Percentiles rank a stretch among this genome's conserved stretches.
Evolutionary conservation across 306 rosid species (phyloP).

Genomic region (Vachellia collinsii): DNA sequence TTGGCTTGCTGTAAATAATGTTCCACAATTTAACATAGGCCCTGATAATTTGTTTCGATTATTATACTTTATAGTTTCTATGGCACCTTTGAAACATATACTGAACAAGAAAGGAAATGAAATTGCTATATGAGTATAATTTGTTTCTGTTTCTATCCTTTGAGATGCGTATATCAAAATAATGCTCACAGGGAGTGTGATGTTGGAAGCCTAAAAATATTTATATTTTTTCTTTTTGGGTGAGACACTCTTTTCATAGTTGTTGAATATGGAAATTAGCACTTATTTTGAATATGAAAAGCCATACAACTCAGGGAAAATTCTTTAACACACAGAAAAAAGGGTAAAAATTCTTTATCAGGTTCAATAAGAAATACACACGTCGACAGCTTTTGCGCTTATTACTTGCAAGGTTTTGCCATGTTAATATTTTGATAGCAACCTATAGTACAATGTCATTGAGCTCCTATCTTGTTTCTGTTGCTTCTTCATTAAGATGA

Average conservation of each 20-base stretch:
- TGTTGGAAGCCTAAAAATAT: not conserved
- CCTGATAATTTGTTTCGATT: conserved; percentile 35
- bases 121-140: conserved; percentile 21
- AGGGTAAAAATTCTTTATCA: no score
- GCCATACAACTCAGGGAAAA: not conserved
- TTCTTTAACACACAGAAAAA: not conserved
- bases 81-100: conserved; percentile 30
- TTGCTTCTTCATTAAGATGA: not conserved
- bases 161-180: conserved; percentile 1
- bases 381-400: not conserved
- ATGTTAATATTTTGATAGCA: not conserved
- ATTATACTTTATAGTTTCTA: conserved; percentile 37
- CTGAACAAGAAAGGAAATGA: conserved; percentile 38
- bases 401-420: not conserved
- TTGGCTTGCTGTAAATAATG: conserved; percentile 49
- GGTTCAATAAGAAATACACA: not conserved
- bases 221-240: not conserved
- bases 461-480: not conserved
- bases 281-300: not conserved
- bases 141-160: conserved; percentile 21
- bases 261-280: not conserved
- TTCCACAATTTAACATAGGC: conserved; percentile 20
- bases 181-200: not conserved
- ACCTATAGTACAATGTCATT: not conserved
- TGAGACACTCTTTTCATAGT: not conserved